Conservation (phyloP, 2,329 filamentous ascomycete species). For the Shiraia sp. region DNA sequence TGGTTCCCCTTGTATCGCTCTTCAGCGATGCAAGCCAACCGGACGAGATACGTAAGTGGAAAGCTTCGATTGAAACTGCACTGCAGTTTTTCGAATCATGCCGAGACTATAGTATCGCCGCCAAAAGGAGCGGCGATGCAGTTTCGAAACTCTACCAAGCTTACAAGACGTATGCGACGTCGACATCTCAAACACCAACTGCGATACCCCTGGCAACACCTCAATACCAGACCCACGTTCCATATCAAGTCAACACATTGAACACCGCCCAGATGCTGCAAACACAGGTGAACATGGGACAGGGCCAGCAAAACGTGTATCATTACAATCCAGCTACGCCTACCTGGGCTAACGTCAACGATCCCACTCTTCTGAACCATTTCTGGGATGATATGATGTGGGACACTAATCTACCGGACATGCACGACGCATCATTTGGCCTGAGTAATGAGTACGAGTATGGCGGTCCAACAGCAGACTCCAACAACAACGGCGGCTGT, state of each 20-base stretch:
- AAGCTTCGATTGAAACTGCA: slow-evolving; percentile 46
- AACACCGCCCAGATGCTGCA: slow-evolving; percentile 14
- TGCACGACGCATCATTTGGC: slow-evolving; percentile 42
- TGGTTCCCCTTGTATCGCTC: slow-evolving; percentile 76
- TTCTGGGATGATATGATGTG: slow-evolving; percentile 51
- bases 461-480: slow-evolving; percentile 37
- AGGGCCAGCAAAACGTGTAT: slow-evolving; percentile 14
- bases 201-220: slow-evolving; percentile 19
- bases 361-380: slow-evolving; percentile 36
- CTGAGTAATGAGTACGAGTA: slow-evolving; percentile 42
- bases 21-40: slow-evolving; percentile 64
- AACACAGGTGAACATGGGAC: slow-evolving; percentile 11
- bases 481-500: slow-evolving; percentile 32
- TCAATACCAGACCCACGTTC: slow-evolving; percentile 15
- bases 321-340: slow-evolving; percentile 36
- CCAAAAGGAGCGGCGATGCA: slow-evolving; percentile 49
- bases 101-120: slow-evolving; percentile 50
- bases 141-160: slow-evolving; percentile 49
- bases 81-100: slow-evolving; percentile 50
- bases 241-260: slow-evolving; percentile 16
- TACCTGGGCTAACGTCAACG: slow-evolving; percentile 28
- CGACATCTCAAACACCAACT: slow-evolving; percentile 12
- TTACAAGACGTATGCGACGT: slow-evolving; percentile 36
- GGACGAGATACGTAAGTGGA: slow-evolving; percentile 48
- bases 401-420: slow-evolving; percentile 45